Base-by-base conservation (phyloP, 441 rosid species). In the Arabidopsis lyrata region DNA sequence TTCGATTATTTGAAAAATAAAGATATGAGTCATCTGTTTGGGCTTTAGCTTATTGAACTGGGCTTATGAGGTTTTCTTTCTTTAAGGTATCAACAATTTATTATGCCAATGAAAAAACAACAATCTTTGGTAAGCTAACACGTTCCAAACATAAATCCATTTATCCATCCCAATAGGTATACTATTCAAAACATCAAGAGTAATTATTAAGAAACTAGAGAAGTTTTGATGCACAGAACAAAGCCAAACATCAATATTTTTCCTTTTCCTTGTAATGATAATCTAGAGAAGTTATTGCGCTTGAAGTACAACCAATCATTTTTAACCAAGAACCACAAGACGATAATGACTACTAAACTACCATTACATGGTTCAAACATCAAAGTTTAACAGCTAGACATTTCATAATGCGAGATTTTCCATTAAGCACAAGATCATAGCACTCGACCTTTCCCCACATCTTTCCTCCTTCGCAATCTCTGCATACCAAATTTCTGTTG, bases 391-490 rank as follows among this genome's bases (percentile, higher is more conserved):
- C 39, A 35, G 15, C 8, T 6, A 59, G 10, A 59, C 66, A 59
- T 47, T 70, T 36, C 74, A 70, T 70, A 22, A 70, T 35, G 10
- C 27, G 9, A 6, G 18, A n/a, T 0, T 10, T 59, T 15, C 49
- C 58, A 58, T 35, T 29, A n/a, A 69, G 66, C 18, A 70, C 38
- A 24, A 70, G 16, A 20, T 47, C 38, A 69, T 39, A 69, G 48
- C 38, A 69, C 15, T 3, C 18, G 5, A 58, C 27, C 0, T 18
- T 31, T 18, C 73, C 55, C 63, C 34, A 68, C 7, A 68, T 13
- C 14, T 55, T 55, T 42, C 72, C 62, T 27, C 27, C 36, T 57
- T 34, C 16, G 24, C 14, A 42, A 54, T 31, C 14, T 68, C 42
- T 2, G 63, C 72, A n/a, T 32, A 68, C 72, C 72, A 68, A 8